Percentiles rank a stretch among this genome's conserved stretches.
phyloP scores from a whole-genome alignment of 768 basidiomycete genomes.

The Russula sp. region DNA sequence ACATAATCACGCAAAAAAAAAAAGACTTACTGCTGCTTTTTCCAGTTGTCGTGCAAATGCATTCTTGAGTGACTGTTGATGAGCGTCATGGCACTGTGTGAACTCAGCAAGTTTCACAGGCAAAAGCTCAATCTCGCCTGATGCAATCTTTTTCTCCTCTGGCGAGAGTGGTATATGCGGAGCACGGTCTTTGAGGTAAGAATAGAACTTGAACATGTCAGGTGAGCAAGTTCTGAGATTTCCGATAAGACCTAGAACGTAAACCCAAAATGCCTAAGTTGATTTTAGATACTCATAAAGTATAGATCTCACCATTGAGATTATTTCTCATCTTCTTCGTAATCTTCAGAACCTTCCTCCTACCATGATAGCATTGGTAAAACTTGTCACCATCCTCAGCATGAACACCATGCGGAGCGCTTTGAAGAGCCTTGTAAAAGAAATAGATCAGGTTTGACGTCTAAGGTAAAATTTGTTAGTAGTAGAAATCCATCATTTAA shows the following conservation, averaged over 20 bases:
- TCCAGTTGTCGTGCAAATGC: neutral
- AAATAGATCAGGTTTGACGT: neutral
- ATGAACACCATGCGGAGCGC: neutral
- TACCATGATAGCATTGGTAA: neutral
- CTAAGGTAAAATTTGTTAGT: neutral
- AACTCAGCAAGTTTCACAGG: too few species aligned
- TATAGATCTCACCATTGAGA: neutral
- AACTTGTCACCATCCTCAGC: neutral
- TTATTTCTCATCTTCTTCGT: neutral
- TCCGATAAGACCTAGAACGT: neutral
- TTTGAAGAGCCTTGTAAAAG: neutral
- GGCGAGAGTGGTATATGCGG: too few species aligned
- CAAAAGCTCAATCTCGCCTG: too few species aligned
- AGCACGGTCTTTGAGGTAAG: neutral
- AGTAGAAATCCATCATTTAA: neutral
- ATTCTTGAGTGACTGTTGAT: neutral
- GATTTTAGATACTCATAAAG: neutral
- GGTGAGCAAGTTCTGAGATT: neutral
- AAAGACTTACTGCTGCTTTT: neutral
- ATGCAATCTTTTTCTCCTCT: too few species aligned
- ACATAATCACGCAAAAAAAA: neutral
- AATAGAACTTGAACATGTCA: neutral
- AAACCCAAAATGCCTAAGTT: neutral
- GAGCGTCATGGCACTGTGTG: neutral
- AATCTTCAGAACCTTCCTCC: neutral